These are phyloP conservation scores for Gentiana dahurica DNA, from an alignment of 257 asterid species.

Conservation along the genomic window DNA sequence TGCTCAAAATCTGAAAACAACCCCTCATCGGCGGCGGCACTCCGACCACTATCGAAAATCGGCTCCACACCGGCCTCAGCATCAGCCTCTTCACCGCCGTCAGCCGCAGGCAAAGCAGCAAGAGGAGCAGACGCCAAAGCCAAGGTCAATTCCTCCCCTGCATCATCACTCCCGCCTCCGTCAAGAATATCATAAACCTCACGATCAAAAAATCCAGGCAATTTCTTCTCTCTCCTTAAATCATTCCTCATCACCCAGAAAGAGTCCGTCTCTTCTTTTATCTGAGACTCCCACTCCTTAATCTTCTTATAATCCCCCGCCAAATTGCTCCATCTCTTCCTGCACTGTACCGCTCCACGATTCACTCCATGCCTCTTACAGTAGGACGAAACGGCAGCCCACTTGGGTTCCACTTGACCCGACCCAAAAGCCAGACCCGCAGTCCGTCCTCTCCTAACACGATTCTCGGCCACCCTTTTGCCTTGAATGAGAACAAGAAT, in stretches of 20 bases:
- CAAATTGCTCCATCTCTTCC: constrained; percentile 91
- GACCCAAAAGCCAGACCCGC: constrained; percentile 56
- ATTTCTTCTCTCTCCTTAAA: constrained; percentile 70
- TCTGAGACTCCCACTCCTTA: constrained; percentile 69
- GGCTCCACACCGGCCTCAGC: constrained; percentile 37
- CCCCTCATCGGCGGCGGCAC: constrained; percentile 63
- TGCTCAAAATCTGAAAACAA: constrained; percentile 82
- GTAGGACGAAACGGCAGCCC: constrained; percentile 88
- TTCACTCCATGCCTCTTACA: constrained; percentile 83
- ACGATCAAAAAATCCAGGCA: constrained; percentile 83
- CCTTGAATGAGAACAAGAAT: constrained; percentile 84
- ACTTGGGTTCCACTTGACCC: constrained; percentile 72
- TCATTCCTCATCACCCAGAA: constrained; percentile 96
- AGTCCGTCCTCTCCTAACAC: constrained; percentile 54
- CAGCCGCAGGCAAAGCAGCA: constrained; percentile 14
- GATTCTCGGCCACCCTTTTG: constrained; percentile 60
- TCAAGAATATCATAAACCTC: constrained; percentile 85
- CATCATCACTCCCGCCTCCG: constrained; percentile 31
- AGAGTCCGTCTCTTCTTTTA: constrained; percentile 58
- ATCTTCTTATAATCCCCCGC: constrained; percentile 91
- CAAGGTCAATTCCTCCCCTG: constrained; percentile 27
- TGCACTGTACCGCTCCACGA: constrained; percentile 94
- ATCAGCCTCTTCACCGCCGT: constrained; percentile 1
- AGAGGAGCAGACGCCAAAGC: constrained; percentile 40
- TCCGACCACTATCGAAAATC: constrained; percentile 73